Conservation (phyloP, 352 stramenopile genomes). For the Pythium chondricola region DNA sequence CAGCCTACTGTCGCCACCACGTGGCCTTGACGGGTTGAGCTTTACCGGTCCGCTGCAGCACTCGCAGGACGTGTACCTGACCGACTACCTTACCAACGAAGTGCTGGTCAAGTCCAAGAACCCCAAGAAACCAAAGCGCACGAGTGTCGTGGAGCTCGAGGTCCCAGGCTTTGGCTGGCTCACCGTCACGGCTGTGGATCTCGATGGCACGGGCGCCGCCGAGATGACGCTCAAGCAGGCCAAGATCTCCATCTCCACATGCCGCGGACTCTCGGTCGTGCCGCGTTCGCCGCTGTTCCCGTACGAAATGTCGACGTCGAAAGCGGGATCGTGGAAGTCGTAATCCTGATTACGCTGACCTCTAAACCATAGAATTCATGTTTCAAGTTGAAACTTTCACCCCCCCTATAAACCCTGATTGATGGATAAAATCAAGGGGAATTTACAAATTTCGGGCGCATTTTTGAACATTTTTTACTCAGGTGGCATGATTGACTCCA, state of each 20-base stretch:
- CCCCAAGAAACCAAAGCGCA: slow-evolving; percentile 71
- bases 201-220: slow-evolving; percentile 65
- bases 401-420: too few relatives aligned
- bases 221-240: slow-evolving; percentile 53
- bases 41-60: slow-evolving; percentile 57
- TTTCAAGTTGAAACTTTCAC: too few relatives aligned
- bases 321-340: slow-evolving; percentile 70
- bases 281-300: slow-evolving; percentile 66
- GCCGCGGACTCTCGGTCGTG: slow-evolving; percentile 46
- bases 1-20: slow-evolving; percentile 66
- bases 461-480: too few relatives aligned
- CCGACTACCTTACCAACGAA: slow-evolving; percentile 62
- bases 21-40: slow-evolving; percentile 70
- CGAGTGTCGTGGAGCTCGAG: slow-evolving; percentile 70
- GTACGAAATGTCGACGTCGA: slow-evolving; percentile 74
- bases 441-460: too few relatives aligned
- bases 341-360: too few relatives aligned
- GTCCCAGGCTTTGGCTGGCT: slow-evolving; percentile 79
- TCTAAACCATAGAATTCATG: too few relatives aligned
- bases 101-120: slow-evolving; percentile 65
- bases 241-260: slow-evolving; percentile 61
- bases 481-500: too few relatives aligned
- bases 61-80: slow-evolving; percentile 52
- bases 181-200: slow-evolving; percentile 65
- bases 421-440: too few relatives aligned